A percentile compares a stretch with the other conserved stretches of the same genome.
Evolutionary conservation across 768 basidiomycete genomes (phyloP).

Genomic region (Phylloporus scabripes): DNA sequence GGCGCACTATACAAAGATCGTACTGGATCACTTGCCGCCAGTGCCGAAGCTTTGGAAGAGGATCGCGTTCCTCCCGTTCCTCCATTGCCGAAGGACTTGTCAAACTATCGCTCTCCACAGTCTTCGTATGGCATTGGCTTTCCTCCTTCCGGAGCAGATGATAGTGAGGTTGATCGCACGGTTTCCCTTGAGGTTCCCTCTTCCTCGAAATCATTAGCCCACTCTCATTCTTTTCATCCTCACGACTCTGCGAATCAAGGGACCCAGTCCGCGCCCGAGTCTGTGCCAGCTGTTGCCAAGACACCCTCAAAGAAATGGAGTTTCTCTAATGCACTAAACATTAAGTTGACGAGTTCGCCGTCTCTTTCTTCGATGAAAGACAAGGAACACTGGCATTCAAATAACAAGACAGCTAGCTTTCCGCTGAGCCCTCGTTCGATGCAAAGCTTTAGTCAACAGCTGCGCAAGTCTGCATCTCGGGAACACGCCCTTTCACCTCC

Average conservation of each 20-base stretch:
- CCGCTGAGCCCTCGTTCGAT: conserved; percentile 64
- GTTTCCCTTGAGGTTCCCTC: conserved; percentile 49
- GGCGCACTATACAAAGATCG: conserved; percentile 61
- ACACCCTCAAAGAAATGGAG: conserved; percentile 97
- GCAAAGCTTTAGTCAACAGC: conserved; percentile 55
- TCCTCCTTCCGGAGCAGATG: conserved; percentile 42
- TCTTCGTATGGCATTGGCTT: conserved; percentile 52
- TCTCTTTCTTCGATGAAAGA: conserved; percentile 51
- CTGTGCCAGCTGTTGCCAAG: conserved; percentile 48
- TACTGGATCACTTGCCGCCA: conserved; percentile 52
- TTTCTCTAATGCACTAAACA: conserved; percentile 79
- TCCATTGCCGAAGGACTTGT: conserved; percentile 85
- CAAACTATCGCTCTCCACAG: conserved; percentile 64
- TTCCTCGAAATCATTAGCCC: conserved; percentile 18
- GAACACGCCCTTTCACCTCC: conserved; percentile 50
- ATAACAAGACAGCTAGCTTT: conserved; percentile 46
- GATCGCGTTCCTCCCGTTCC: conserved; percentile 85
- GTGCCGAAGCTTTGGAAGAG: conserved; percentile 57
- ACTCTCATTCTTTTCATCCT: conserved; percentile 32
- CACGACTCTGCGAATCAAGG: conserved; percentile 36
- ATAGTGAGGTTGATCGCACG: conserved; percentile 43
- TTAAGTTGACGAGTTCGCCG: conserved; percentile 64
- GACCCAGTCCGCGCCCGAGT: conserved; percentile 38
- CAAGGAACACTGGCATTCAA: conserved; percentile 32
- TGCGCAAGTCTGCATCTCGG: conserved; percentile 65